A percentile compares a stretch with the other conserved stretches of the same genome.
Evolutionary conservation across 2,329 filamentous ascomycete genomes (phyloP).

Genomic region (Cladosporium sp.): DNA sequence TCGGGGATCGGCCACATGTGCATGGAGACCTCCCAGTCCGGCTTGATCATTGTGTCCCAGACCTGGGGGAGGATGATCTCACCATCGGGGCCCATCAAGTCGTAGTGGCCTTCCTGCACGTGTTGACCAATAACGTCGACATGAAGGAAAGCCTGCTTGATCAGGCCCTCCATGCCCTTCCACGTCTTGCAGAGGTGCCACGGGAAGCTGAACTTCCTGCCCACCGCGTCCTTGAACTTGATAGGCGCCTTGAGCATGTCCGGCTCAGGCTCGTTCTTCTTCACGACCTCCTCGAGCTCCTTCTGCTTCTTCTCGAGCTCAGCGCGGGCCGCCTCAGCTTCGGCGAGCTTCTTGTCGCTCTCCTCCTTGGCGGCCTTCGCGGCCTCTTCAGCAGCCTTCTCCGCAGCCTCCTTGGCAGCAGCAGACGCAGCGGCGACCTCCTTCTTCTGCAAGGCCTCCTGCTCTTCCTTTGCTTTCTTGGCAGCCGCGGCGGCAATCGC

Average conservation of each 20-base stretch:
- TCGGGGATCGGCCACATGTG: conserved; percentile 45
- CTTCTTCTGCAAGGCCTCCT: conserved; percentile 25
- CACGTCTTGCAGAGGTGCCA: conserved; percentile 72
- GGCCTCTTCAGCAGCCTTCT: conserved; percentile 39
- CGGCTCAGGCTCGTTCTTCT: conserved; percentile 42
- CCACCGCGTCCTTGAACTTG: conserved; percentile 85
- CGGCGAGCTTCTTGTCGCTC: conserved; percentile 49
- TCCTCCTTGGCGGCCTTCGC: conserved; percentile 42
- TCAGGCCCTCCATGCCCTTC: conserved; percentile 44
- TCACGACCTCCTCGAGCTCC: conserved; percentile 42
- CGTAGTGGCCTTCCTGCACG: conserved; percentile 42
- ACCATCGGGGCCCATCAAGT: conserved; percentile 42
- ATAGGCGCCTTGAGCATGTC: conserved; percentile 66
- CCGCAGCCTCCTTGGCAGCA: conserved; percentile 40
- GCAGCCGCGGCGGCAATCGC: conserved; percentile 23
- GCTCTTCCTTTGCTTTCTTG: conserved; percentile 26
- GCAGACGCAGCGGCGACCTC: conserved; percentile 23
- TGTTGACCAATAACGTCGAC: conserved; percentile 41
- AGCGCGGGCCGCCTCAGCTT: conserved; percentile 45
- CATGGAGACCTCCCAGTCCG: conserved; percentile 44
- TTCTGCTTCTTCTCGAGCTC: conserved; percentile 46
- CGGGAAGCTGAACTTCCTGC: conserved; percentile 87
- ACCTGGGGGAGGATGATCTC: conserved; percentile 46
- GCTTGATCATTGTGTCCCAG: conserved; percentile 44
- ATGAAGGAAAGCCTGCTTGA: conserved; percentile 45